Conservation (phyloP, 2,329 filamentous ascomycete genomes). For the Thelonectria olida region DNA sequence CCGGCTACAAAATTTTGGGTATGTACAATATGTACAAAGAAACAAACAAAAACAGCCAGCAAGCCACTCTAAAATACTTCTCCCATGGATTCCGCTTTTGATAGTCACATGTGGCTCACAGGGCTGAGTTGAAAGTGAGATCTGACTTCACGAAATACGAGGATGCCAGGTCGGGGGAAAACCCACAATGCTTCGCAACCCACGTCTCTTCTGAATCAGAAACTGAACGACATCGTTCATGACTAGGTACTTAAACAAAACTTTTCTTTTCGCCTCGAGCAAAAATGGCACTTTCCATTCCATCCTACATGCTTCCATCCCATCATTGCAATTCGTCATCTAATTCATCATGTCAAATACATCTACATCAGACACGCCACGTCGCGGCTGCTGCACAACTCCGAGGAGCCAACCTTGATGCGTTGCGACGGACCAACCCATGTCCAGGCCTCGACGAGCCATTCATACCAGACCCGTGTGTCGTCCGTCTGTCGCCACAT, state of each 20-base stretch:
- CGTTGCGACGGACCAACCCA: conserved; percentile 68
- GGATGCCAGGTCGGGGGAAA: no score
- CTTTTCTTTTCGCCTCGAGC: conserved; percentile 10
- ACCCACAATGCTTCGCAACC: no score
- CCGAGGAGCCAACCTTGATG: conserved; percentile 72
- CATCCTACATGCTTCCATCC: background rate
- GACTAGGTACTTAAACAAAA: background rate
- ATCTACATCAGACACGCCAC: conserved; percentile 75
- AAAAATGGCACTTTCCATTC: background rate
- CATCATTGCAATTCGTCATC: background rate
- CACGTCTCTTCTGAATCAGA: no score
- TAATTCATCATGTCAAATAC: background rate
- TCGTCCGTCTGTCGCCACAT: conserved; percentile 98
- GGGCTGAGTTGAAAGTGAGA: no score
- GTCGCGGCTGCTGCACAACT: conserved; percentile 74
- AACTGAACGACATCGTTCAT: background rate
- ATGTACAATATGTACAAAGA: no score
- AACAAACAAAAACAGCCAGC: no score
- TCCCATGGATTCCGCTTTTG: no score
- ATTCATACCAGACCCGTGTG: conserved; percentile 98
- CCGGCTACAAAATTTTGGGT: no score
- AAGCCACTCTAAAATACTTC: no score
- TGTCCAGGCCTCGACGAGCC: conserved; percentile 87
- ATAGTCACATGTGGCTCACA: no score
- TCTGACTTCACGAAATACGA: no score